Percentiles rank a stretch among this genome's conserved stretches.
These are phyloP conservation scores for Linnemannia hyalina DNA, from an alignment of 192 early-diverging fungal species.

Conservation along the genomic window DNA sequence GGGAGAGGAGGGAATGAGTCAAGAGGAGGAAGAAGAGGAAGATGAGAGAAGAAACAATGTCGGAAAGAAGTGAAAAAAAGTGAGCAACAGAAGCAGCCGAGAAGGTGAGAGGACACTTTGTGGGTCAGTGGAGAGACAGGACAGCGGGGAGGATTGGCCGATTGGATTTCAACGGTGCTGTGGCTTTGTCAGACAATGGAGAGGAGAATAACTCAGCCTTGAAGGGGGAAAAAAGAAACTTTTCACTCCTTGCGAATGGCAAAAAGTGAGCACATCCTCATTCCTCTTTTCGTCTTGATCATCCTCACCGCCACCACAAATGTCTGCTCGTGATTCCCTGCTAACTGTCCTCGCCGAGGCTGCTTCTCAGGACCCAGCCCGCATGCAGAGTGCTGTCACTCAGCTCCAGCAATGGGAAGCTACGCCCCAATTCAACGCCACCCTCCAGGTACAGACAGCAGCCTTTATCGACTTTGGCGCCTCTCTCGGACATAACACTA, in stretches of 20 bases:
- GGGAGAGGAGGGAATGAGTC: not conserved
- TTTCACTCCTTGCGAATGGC: not conserved
- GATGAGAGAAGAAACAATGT: not conserved
- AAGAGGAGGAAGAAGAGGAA: not conserved
- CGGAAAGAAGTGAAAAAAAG: not conserved
- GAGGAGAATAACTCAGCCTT: not conserved
- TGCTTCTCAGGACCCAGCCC: conserved; percentile 74
- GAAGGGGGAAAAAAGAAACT: not conserved
- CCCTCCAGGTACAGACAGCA: conserved; percentile 67
- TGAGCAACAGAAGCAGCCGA: not conserved
- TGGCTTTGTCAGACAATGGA: not conserved
- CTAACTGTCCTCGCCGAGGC: conserved; percentile 70
- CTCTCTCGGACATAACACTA: not conserved
- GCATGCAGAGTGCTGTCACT: conserved; percentile 74
- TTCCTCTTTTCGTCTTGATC: not conserved
- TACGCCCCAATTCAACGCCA: conserved; percentile 77
- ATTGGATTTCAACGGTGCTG: conserved; percentile 9
- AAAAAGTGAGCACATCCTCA: no score
- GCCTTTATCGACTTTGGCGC: not conserved
- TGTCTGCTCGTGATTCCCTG: conserved; percentile 61
- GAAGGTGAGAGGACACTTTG: not conserved
- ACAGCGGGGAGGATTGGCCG: not conserved
- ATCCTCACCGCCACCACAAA: conserved; percentile 12
- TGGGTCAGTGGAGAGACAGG: not conserved
- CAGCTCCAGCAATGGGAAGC: conserved; percentile 79